These are phyloP conservation scores for Immersiporthe knoxdaviesiana DNA, from an alignment of 2,329 filamentous ascomycete genomes.

Conservation along the genomic window DNA sequence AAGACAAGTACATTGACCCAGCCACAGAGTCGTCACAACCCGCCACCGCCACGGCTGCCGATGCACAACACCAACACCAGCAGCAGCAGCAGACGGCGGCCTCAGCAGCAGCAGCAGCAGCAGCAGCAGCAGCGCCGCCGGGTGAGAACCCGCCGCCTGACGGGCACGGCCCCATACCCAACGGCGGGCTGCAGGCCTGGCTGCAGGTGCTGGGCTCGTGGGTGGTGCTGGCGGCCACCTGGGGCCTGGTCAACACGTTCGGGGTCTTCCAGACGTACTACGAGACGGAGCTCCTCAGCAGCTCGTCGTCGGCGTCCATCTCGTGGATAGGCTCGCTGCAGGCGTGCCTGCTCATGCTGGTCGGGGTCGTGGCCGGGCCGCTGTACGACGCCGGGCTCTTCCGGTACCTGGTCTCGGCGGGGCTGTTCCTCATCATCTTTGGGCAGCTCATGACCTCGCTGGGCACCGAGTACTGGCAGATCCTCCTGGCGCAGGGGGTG, in stretches of 20 bases:
- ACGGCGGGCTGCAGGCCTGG: constrained; percentile 41
- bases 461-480: constrained; percentile 48
- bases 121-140: too few relatives aligned
- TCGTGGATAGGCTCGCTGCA: constrained; percentile 52
- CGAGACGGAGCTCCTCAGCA: constrained; percentile 40
- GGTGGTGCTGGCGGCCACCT: constrained; percentile 42
- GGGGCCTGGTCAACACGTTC: constrained; percentile 49
- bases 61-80: background rate
- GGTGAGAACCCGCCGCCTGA: background rate
- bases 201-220: constrained; percentile 45
- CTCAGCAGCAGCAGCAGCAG: too few relatives aligned
- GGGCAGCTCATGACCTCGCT: constrained; percentile 52
- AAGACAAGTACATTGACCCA: background rate
- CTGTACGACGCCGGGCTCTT: constrained; percentile 49
- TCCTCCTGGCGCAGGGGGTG: constrained; percentile 45
- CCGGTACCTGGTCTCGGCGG: constrained; percentile 40
- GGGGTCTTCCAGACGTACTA: constrained; percentile 53
- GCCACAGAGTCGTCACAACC: background rate
- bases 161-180: constrained; percentile 29
- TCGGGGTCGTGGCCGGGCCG: constrained; percentile 46
- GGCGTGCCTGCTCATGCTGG: constrained; percentile 45
- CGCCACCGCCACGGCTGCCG: background rate
- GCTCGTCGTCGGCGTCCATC: constrained; percentile 43
- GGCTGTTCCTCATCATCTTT: constrained; percentile 42
- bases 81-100: background rate